Evolutionary conservation across 768 basidiomycete genomes (phyloP), one percentile per base, ranked within the genome.

Genomic region (Russula sp.): DNA sequence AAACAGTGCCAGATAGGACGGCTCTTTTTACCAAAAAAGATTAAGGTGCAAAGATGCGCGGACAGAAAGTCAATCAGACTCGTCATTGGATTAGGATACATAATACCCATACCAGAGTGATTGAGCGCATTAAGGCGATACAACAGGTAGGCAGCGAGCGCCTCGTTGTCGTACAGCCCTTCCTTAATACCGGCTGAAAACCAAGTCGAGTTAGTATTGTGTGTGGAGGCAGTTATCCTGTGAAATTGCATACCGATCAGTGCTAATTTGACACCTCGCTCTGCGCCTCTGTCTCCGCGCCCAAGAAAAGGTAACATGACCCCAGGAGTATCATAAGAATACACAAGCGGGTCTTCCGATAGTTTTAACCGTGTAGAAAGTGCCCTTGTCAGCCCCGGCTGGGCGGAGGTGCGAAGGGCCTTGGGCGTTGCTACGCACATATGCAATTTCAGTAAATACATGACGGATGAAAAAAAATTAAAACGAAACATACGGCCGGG

Each of bases 251-350:
- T 79, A 92, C 95, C 91, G 50, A 97, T 98, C 63, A 98, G 77
- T 54, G 93, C 95, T 24, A 98, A 83, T 75, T 95, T 98, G 59
- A 97, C 82, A 13, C 92, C 96, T 71, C 92, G 82, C 75, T 99
- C 97, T 57, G 92, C 88, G 20, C 94, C 96, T 67, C 82, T 82
- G 60, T 83, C 80, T 5, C 97, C 97, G 63, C 80, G 84, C 1
- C 97, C 97, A 34, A 98, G 81, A 76, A 89, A 98, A 13, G 94
- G 93, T 49, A 97, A 80, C 95, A 98, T 98, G 53, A 98, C 91
- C 2, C 97, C 97, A 2, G 97, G 97, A 10, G 92, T 87, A 78
- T 99, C 97, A 71, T 88, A 94, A 5, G 97, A 90, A 77, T 98
- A 98, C 13, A 97, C 88, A 9, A 85, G 77, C 2, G 94, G 94